Base-by-base conservation (phyloP, 1,284 basidiomycete genomes). In the Rugiboletus extremiorientalis region DNA sequence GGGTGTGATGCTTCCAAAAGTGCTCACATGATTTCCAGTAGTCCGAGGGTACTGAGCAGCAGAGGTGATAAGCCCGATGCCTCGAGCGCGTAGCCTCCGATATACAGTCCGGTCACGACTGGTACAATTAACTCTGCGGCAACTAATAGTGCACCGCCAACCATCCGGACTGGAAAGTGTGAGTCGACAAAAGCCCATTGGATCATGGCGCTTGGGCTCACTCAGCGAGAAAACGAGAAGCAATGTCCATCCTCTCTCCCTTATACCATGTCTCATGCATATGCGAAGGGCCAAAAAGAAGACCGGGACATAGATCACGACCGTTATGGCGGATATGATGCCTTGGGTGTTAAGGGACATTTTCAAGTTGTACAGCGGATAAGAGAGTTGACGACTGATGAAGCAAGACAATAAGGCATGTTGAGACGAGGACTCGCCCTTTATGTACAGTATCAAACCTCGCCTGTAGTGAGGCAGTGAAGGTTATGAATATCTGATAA, bases 211-310 rank as follows among this genome's bases (percentile, higher is more conserved):
- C 20, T 4, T 12, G 37, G 52, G 68, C 79, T 64, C 57, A 83
- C 83, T 70, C 38, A 77, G 56, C 15, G 81, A 76, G 60, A 85
- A 84, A 20, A 84, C 66, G 38, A 81, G 73, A n/a, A 88, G 74
- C 59, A 81, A 80, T 27, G 86, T 66, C 84, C 84, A 88, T 56
- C 84, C 86, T 25, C 77, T 81, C 65, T 84, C 79, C 46, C 78
- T 74, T 53, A 77, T 65, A 61, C 85, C 82, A 74, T 87, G 82
- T 33, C 78, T 79, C 45, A 77, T 64, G 41, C 77, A 72, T 46
- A 85, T 70, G 42, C 77, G 64, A 46, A 78, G 34, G 2, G 81
- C 74, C 45, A 83, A 54, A 52, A 76, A 60, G 30, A 80, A 68
- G 62, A 86, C 66, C 40, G 84, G 85, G 23, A 78, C 63, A 66